Evolutionary conservation across 306 rosid genomes (phyloP).

Genomic region (Macrotyloma uniflorum): DNA sequence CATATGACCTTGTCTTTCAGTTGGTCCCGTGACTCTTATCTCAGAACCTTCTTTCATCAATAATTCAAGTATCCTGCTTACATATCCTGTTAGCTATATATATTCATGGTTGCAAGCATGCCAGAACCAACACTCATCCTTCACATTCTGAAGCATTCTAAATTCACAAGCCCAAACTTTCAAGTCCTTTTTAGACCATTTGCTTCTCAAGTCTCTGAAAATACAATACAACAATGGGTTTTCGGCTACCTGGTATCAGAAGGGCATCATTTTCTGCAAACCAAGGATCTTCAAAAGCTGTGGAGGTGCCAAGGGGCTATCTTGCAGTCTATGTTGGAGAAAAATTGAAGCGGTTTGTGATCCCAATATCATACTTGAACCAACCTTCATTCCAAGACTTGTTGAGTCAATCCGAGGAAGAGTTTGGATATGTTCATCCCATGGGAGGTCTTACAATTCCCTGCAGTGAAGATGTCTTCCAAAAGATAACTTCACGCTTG

Average conservation of each 20-base stretch:
- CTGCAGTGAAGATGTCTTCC: slow-evolving; percentile 41
- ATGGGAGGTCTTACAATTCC: slow-evolving; percentile 57
- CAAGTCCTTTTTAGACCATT: neutral
- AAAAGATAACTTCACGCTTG: slow-evolving; percentile 36
- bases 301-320: slow-evolving; percentile 52
- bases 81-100: slow-evolving; percentile 42
- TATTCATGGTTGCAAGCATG: slow-evolving; percentile 14
- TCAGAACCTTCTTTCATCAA: neutral
- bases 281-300: slow-evolving; percentile 31
- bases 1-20: slow-evolving; percentile 32
- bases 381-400: slow-evolving; percentile 50
- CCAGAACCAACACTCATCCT: slow-evolving; percentile 24
- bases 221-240: slow-evolving; percentile 36
- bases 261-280: slow-evolving; percentile 12
- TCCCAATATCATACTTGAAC: slow-evolving; percentile 52
- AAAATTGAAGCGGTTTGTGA: slow-evolving; percentile 46
- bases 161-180: neutral
- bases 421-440: slow-evolving; percentile 55
- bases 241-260: slow-evolving; percentile 39
- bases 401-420: slow-evolving; percentile 40
- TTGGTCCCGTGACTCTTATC: neutral
- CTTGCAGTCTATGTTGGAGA: slow-evolving; percentile 58
- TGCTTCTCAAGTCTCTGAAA: neutral
- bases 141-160: neutral
- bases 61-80: slow-evolving; percentile 7